Percentiles rank a stretch among this genome's conserved stretches.
These are phyloP conservation scores for Puccinia polysora DNA, from an alignment of 1,284 basidiomycete species.

Conservation along the genomic window DNA sequence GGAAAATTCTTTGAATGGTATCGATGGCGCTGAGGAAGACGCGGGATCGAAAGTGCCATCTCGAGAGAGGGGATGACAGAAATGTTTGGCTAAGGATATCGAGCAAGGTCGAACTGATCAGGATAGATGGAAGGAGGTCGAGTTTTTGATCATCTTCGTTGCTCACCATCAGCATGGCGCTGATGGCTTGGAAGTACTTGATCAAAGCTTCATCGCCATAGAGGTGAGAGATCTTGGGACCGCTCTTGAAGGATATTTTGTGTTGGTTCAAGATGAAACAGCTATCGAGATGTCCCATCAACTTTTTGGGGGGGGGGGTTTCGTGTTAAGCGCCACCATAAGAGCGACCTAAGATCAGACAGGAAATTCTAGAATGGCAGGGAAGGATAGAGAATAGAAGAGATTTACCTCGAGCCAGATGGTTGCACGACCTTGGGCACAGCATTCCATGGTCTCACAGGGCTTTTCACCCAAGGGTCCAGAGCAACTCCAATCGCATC, in stretches of 20 bases:
- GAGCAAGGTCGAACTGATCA: conserved; percentile 20
- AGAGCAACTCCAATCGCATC: conserved; percentile 26
- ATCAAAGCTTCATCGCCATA: conserved; percentile 32
- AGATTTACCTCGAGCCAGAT: conserved; percentile 33
- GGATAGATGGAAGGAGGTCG: not conserved
- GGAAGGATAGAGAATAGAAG: not conserved
- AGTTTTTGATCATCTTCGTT: not conserved
- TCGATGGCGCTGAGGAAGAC: not conserved
- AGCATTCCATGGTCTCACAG: conserved; percentile 27
- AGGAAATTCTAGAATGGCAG: not conserved
- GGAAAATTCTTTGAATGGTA: not conserved
- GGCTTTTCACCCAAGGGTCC: conserved; percentile 13
- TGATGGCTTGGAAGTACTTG: conserved; percentile 5
- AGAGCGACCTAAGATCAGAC: not conserved
- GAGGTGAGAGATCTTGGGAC: conserved; percentile 3
- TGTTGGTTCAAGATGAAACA: conserved; percentile 17
- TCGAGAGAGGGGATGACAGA: not conserved
- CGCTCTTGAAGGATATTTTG: conserved; percentile 17
- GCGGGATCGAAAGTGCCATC: conserved; percentile 13
- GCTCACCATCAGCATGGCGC: not conserved
- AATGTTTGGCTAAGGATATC: conserved; percentile 12
- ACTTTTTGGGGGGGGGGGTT: not conserved
- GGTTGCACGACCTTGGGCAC: conserved; percentile 14
- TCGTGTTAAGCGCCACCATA: not conserved
- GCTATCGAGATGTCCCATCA: conserved; percentile 28